Conservation (phyloP, 163 green algal species). For the Scenedesmus sp. region DNA sequence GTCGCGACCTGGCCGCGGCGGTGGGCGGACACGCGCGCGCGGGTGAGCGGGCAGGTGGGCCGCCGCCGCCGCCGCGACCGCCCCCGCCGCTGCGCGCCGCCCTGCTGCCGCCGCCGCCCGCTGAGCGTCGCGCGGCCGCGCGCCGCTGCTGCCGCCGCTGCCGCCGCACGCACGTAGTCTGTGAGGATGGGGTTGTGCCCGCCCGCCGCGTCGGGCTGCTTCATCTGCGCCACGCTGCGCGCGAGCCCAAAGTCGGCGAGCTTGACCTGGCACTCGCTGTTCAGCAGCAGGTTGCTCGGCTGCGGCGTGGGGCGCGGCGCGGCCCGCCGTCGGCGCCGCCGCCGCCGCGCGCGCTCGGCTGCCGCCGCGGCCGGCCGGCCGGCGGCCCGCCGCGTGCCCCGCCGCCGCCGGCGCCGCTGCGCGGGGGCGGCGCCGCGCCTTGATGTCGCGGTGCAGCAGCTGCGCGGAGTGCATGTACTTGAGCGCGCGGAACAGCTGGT, state of each 20-base stretch:
- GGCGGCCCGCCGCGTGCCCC: neutral
- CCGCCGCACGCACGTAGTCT: slow-evolving; percentile 99
- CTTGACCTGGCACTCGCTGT: slow-evolving; percentile 98
- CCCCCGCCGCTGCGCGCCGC: too few species aligned
- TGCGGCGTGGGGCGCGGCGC: slow-evolving; percentile 51
- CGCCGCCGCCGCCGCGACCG: too few species aligned
- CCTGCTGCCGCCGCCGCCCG: too few species aligned
- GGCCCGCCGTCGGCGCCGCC: too few species aligned
- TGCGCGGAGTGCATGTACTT: slow-evolving; percentile 98
- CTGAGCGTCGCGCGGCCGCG: too few species aligned
- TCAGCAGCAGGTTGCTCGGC: slow-evolving; percentile 98
- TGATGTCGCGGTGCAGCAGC: slow-evolving; percentile 97
- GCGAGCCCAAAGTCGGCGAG: slow-evolving; percentile 98
- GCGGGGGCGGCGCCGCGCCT: slow-evolving; percentile 58
- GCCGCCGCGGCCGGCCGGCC: too few species aligned
- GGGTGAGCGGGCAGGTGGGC: too few species aligned
- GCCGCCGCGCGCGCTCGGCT: too few species aligned
- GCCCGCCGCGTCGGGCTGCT: slow-evolving; percentile 45
- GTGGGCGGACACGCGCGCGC: too few species aligned
- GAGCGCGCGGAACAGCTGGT: slow-evolving; percentile 97
- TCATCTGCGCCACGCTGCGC: slow-evolving; percentile 79
- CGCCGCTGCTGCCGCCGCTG: too few species aligned
- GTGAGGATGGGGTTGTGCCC: slow-evolving; percentile 85
- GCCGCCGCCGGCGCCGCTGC: neutral
- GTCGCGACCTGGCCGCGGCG: too few species aligned